Conservation (phyloP, 768 basidiomycete genomes). For the Piloderma croceum region DNA sequence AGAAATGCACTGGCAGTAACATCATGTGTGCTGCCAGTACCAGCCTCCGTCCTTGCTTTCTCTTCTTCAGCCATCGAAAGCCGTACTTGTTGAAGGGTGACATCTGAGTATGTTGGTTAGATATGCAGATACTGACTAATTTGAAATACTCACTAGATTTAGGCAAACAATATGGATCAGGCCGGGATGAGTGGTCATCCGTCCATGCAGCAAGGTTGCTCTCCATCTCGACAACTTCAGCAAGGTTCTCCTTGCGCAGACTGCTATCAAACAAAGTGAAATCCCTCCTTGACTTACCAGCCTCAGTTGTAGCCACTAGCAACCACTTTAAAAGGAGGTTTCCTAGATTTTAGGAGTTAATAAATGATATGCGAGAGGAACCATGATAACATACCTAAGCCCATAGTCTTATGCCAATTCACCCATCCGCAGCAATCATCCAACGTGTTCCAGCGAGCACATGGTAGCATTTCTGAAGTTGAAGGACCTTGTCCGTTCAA, state of each 20-base stretch:
- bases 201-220: slow-evolving; percentile 9
- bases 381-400: slow-evolving; percentile 13
- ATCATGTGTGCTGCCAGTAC: slow-evolving; percentile 2
- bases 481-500: not conserved
- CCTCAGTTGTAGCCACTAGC: not conserved
- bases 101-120: not conserved
- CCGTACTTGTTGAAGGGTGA: slow-evolving; percentile 12
- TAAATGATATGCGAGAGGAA: not conserved
- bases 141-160: not conserved
- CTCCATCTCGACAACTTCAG: slow-evolving; percentile 9
- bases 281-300: not conserved
- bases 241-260: not conserved
- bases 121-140: not conserved
- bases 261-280: not conserved
- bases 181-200: slow-evolving; percentile 3
- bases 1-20: slow-evolving; percentile 11
- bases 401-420: slow-evolving; percentile 24
- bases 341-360: not conserved
- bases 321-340: not conserved
- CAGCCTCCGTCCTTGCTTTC: not conserved
- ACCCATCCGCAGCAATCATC: slow-evolving; percentile 11
- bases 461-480: not conserved
- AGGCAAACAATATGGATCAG: not conserved
- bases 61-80: slow-evolving; percentile 22
- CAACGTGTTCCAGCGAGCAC: slow-evolving; percentile 1